Percentiles rank a stretch among this genome's conserved stretches.
These are phyloP conservation scores for Sugiyamaella americana DNA, from an alignment of 805 yeast species.

Conservation along the genomic window DNA sequence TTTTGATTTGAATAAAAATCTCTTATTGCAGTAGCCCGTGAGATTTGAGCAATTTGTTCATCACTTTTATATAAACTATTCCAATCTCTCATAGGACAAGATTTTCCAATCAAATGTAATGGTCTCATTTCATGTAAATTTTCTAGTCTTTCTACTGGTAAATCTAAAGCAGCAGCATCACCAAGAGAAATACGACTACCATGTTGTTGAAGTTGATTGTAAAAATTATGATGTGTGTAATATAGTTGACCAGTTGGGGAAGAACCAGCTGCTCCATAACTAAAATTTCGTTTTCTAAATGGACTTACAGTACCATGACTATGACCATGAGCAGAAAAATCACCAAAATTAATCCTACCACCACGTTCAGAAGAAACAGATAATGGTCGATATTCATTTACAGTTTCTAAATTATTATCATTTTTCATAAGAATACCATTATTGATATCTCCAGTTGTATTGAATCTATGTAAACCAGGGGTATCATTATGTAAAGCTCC, in stretches of 20 bases:
- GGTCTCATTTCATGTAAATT: constrained; percentile 44
- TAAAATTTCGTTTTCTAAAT: neutral
- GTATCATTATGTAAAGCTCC: no score
- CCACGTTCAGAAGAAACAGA: neutral
- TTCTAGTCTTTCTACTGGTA: constrained; percentile 13
- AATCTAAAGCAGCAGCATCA: constrained; percentile 3
- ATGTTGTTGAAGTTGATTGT: constrained; percentile 6
- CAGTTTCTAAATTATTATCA: neutral
- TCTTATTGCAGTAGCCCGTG: constrained; percentile 30
- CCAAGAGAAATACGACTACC: constrained; percentile 6
- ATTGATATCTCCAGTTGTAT: no score
- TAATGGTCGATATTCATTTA: neutral
- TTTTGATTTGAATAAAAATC: constrained; percentile 55
- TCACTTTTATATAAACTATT: constrained; percentile 21
- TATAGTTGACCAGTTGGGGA: no score
- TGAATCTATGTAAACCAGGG: no score
- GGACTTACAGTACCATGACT: no score
- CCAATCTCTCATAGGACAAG: constrained; percentile 42
- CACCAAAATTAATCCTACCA: neutral
- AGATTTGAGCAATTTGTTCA: constrained; percentile 19
- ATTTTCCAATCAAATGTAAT: constrained; percentile 41
- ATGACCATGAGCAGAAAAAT: no score
- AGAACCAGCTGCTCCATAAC: neutral
- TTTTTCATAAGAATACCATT: neutral
- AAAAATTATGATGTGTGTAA: constrained; percentile 2